Base-by-base conservation (phyloP, 139 green algal species). In the Auxenochlorella protothecoides region DNA sequence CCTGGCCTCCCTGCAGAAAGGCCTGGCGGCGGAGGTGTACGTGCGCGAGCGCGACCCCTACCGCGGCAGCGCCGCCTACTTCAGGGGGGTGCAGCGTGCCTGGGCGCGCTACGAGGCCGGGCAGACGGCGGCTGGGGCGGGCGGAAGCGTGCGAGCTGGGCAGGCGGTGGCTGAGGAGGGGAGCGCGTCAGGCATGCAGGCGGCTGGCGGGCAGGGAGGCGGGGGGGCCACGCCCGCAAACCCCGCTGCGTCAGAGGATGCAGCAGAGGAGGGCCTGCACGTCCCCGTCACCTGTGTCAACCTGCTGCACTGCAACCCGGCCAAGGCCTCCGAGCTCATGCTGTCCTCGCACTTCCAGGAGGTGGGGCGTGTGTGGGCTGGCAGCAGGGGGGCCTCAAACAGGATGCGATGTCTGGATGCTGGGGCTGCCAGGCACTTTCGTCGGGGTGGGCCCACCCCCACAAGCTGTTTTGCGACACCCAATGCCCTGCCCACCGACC, bases 281-380 rank as follows among this genome's bases (percentile, higher is more conserved):
- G 80, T 90, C 9, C 86, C 90, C 2, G 73, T 98, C 6, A 88
- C 86, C 1, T 97, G 95, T 75, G 85, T 99, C 73, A 97, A 94
- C 83, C 78, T 99, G 75, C 86, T 99, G 71, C 84, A 96, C n/a
- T 87, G 81, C 78, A 88, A 84, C 70, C 83, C 83, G 67, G 77
- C 81, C 54, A 84, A 84, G 66, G 63, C 68, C 5, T 72, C 84
- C 57, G 89, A 95, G 79, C 77, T 93, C 44, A 69, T 88, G 71
- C 78, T 95, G 44, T 88, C 84, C 6, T 85, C 88, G 72, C 78
- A 87, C 68, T 94, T 94, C 70, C 77, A 88, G 12, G 78, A 89
- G 68, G 83, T 76, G 63, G 51, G 81, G 44, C 15, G 27, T 53
- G 4, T 14, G 12, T 63, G 61, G n/a, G 27, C 27, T 44, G 27